These are phyloP conservation scores for Pythium grandisporangium DNA, from an alignment of 352 stramenopile species.

Conservation along the genomic window DNA sequence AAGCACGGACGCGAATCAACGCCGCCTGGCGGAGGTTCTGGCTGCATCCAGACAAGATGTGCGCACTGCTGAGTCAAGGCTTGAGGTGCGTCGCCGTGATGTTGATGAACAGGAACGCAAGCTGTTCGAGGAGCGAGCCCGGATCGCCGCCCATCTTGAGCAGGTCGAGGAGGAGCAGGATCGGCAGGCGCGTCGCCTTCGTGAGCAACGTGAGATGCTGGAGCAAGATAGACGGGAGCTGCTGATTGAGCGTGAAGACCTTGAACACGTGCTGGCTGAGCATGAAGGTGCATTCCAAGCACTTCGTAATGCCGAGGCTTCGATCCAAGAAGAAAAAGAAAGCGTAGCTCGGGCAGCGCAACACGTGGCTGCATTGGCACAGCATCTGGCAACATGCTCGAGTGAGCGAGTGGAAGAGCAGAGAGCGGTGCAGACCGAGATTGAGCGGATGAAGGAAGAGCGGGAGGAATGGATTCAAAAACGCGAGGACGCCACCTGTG, in stretches of 20 bases:
- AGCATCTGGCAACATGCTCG: conserved; percentile 5
- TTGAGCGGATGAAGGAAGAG: conserved; percentile 4
- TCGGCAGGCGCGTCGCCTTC: neutral
- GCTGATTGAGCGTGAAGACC: too few species aligned
- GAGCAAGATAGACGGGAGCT: conserved; percentile 11
- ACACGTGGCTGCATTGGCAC: conserved; percentile 14
- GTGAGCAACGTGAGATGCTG: conserved; percentile 5
- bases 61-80: conserved; percentile 21
- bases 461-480: neutral
- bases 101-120: conserved; percentile 9
- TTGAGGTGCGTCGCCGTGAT: conserved; percentile 20
- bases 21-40: conserved; percentile 12
- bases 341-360: conserved; percentile 5
- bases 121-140: conserved; percentile 15
- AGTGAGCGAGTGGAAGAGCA: too few species aligned
- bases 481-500: neutral
- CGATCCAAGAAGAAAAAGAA: conserved; percentile 11
- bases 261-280: conserved; percentile 9
- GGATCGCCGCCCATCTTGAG: conserved; percentile 19
- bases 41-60: conserved; percentile 16
- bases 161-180: conserved; percentile 7
- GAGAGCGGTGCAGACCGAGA: conserved; percentile 9
- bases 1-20: conserved; percentile 19
- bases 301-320: conserved; percentile 1
- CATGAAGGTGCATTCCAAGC: conserved; percentile 14